Percentiles rank a stretch among this genome's conserved stretches.
phyloP scores from a whole-genome alignment of 805 yeast species.

The Kluyveromyces wickerhamii region DNA sequence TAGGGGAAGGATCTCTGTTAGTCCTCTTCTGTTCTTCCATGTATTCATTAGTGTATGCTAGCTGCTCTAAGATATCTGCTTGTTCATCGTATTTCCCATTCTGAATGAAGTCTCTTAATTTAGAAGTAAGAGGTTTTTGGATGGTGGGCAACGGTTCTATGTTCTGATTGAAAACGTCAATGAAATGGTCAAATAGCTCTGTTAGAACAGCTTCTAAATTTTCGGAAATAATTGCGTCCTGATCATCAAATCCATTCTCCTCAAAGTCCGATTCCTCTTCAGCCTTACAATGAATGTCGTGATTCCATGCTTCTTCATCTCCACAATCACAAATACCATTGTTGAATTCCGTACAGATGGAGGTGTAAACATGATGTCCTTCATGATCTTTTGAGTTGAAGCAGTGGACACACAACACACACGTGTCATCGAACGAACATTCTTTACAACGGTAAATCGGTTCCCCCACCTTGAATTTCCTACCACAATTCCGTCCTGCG shows the following conservation, averaged over 20 bases:
- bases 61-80: slow-evolving; percentile 14
- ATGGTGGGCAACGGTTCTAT: slow-evolving; percentile 27
- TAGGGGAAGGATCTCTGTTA: slow-evolving; percentile 2
- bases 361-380: slow-evolving; percentile 54
- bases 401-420: slow-evolving; percentile 69
- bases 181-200: slow-evolving; percentile 33
- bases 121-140: slow-evolving; percentile 23
- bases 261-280: slow-evolving; percentile 31
- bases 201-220: slow-evolving; percentile 24
- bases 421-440: slow-evolving; percentile 71
- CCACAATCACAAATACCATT: slow-evolving; percentile 72
- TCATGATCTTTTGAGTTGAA: slow-evolving; percentile 62
- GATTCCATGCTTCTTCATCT: slow-evolving; percentile 56
- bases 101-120: slow-evolving; percentile 24
- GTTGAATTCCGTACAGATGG: slow-evolving; percentile 38
- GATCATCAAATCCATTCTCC: slow-evolving; percentile 19
- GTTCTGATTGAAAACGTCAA: slow-evolving; percentile 34
- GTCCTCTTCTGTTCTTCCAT: slow-evolving; percentile 4
- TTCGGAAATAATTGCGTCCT: slow-evolving; percentile 9
- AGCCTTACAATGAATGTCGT: slow-evolving; percentile 42
- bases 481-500: slow-evolving; percentile 60
- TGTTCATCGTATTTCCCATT: slow-evolving; percentile 14
- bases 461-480: slow-evolving; percentile 51
- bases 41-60: slow-evolving; percentile 15
- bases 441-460: slow-evolving; percentile 66